Evolutionary conservation across 441 rosid genomes (phyloP).

Genomic region (Pelargonium australe): DNA sequence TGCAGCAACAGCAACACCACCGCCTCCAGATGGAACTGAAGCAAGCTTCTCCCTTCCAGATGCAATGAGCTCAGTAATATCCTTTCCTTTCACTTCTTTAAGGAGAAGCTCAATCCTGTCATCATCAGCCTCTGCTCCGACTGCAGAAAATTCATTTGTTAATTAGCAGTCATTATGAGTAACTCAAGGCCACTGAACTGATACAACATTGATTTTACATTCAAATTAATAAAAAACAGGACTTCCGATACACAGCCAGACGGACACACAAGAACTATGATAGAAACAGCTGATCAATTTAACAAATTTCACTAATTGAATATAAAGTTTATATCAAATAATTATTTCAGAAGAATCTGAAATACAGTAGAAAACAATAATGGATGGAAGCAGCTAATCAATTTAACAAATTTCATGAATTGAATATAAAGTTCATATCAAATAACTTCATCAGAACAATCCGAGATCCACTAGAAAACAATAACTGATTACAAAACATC

Average conservation of each 20-base stretch:
- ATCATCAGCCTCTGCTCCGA: slow-evolving; percentile 75
- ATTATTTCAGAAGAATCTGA: too few relatives aligned
- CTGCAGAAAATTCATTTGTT: slow-evolving; percentile 27
- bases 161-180: not conserved
- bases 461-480: not conserved
- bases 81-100: slow-evolving; percentile 57
- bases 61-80: slow-evolving; percentile 67
- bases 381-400: too few relatives aligned
- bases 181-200: not conserved
- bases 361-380: not conserved
- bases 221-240: not conserved
- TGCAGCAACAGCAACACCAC: slow-evolving; percentile 40
- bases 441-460: not conserved
- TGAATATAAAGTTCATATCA: not conserved
- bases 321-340: not conserved
- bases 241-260: not conserved
- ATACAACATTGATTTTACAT: not conserved
- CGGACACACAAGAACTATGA: not conserved
- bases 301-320: not conserved
- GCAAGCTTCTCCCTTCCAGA: slow-evolving; percentile 79
- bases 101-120: slow-evolving; percentile 57
- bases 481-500: not conserved
- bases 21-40: slow-evolving; percentile 77
- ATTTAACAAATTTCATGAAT: not conserved
- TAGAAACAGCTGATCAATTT: not conserved